Conservation (phyloP, 73 alveolate species). For the Symbiodinium natans region DNA sequence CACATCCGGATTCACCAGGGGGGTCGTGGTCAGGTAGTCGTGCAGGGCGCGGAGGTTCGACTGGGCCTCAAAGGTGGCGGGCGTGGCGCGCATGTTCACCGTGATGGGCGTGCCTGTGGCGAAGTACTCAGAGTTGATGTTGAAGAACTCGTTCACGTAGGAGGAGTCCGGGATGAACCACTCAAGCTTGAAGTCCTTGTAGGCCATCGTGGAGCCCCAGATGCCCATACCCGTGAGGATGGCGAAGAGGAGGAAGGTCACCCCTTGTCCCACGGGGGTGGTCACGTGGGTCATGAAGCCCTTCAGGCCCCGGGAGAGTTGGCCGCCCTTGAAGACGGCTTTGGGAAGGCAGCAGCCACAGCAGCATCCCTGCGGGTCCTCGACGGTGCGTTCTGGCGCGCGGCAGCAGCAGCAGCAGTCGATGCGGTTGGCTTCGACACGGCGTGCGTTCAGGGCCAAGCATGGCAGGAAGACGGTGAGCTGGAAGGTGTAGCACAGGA, state of each 20-base stretch:
- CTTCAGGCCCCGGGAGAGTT: neutral
- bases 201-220: constrained; percentile 46
- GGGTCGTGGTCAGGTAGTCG: constrained; percentile 21
- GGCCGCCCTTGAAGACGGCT: neutral
- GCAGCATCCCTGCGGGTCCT: constrained; percentile 31
- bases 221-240: neutral
- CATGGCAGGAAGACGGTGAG: constrained; percentile 56
- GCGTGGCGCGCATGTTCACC: constrained; percentile 25
- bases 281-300: neutral
- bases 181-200: constrained; percentile 93
- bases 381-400: neutral
- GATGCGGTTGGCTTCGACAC: neutral
- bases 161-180: constrained; percentile 92
- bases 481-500: constrained; percentile 85
- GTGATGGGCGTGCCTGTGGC: constrained; percentile 88
- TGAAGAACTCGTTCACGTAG: constrained; percentile 87
- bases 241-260: neutral
- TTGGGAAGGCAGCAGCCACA: constrained; percentile 58
- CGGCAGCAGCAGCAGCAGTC: constrained; percentile 19
- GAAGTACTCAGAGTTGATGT: constrained; percentile 44
- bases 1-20: constrained; percentile 43
- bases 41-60: neutral
- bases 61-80: neutral
- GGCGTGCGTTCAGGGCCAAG: neutral
- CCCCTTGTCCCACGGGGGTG: constrained; percentile 23